phyloP scores from a whole-genome alignment of 2,329 filamentous ascomycete genomes.

The Alternaria angustiovoidea region DNA sequence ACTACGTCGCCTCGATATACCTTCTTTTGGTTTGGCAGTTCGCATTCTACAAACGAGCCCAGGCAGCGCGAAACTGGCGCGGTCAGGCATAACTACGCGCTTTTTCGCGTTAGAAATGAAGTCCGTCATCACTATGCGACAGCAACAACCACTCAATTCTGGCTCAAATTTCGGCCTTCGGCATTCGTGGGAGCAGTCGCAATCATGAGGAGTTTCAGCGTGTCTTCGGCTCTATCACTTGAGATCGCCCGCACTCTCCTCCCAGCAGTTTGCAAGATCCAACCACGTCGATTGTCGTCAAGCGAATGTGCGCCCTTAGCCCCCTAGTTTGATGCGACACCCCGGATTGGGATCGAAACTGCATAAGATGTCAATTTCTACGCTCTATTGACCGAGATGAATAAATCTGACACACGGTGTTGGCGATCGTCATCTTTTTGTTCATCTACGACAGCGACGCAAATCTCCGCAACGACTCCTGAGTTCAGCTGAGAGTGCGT shows the following conservation, averaged over 20 bases:
- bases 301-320: background rate
- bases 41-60: background rate
- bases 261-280: background rate
- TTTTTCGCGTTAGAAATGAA: background rate
- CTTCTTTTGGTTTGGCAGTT: conserved; percentile 4
- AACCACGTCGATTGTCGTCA: background rate
- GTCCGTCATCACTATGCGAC: background rate
- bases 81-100: background rate
- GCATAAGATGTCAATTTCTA: conserved; percentile 10
- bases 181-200: background rate
- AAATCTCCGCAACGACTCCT: background rate
- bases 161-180: no score
- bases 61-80: background rate
- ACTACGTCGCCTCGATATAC: background rate
- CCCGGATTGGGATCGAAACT: background rate
- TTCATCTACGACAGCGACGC: background rate
- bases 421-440: conserved; percentile 7
- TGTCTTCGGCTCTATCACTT: background rate
- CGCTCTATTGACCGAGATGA: conserved; percentile 7
- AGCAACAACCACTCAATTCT: background rate
- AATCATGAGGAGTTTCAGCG: background rate
- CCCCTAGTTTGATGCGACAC: background rate
- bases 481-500: background rate
- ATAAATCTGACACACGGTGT: background rate
- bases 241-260: background rate